A percentile compares a stretch with the other conserved stretches of the same genome.
Conservation (phyloP, 805 yeast genomes). For the Maudiozyma barnettii region DNA sequence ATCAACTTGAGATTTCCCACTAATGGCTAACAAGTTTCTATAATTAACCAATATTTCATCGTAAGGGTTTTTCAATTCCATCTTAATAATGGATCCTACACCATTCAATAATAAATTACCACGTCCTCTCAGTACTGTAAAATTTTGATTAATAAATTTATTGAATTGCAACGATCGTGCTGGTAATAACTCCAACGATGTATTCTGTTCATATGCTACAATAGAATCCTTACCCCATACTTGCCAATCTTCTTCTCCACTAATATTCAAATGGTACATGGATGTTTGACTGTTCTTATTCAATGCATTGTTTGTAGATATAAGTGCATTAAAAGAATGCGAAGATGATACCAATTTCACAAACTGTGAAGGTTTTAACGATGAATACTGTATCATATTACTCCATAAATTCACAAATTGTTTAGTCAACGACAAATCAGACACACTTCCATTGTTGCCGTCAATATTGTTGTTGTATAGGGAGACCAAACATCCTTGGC, state of each 20-base stretch:
- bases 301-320: conserved; percentile 17
- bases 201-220: conserved; percentile 24
- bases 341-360: conserved; percentile 11
- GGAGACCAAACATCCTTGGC: conserved; percentile 23
- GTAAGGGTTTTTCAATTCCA: conserved; percentile 16
- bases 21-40: conserved; percentile 24
- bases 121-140: conserved; percentile 22
- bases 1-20: conserved; percentile 24
- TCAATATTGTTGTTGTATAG: conserved; percentile 10
- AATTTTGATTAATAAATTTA: conserved; percentile 7
- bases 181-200: conserved; percentile 12
- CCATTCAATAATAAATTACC: conserved; percentile 20
- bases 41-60: conserved; percentile 25
- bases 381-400: conserved; percentile 13
- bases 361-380: conserved; percentile 15
- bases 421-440: conserved; percentile 8
- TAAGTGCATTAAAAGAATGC: conserved; percentile 14
- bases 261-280: conserved; percentile 8
- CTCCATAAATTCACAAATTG: conserved; percentile 18
- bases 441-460: too few relatives aligned
- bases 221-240: conserved; percentile 22
- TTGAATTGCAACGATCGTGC: conserved; percentile 8
- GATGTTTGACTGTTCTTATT: conserved; percentile 4
- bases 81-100: conserved; percentile 20
- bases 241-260: conserved; percentile 26